Base-by-base conservation (phyloP, 2,329 filamentous ascomycete genomes). In the Coniochaeta sp. region DNA sequence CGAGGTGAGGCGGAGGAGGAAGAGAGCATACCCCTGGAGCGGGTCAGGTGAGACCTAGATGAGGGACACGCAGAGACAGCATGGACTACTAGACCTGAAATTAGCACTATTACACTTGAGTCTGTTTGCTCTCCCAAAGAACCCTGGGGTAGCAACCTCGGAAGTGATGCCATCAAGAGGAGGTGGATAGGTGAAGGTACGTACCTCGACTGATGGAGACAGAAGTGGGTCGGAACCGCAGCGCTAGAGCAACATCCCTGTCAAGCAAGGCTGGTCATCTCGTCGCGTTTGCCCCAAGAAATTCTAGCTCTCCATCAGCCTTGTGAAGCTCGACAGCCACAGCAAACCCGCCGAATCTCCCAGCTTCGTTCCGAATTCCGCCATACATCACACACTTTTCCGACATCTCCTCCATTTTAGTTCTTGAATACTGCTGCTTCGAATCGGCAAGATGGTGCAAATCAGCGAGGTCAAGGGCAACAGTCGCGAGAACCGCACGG, bases 391-490 rank as follows among this genome's bases (percentile, higher is more conserved):
- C 47, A 12, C 47, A 12, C 26, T 14, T 47, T 28, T 14, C 12
- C 2, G 1, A 17, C 10, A 52, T 22, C 4, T 17, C 42, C 9
- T 28, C n/a, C 24, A 30, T 24, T 52, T 22, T 22, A 28, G 22
- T n/a, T n/a, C n/a, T n/a, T n/a, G n/a, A n/a, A n/a, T n/a, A 6
- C 16, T 17, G 19, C 26, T 28, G 24, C 47, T 26, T 28, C 9
- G 28, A 28, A 57, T 22, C 34, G 72, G 68, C 73, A 81, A 71
- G 67, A 93, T 93, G 89, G 90, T 93, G 69, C 89, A 92, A 75
- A 92, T 95, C 77, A 96, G 90, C 80, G 92, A 96, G 79, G 90
- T 96, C 71, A 96, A 96, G 82, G 89, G 89, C 79, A 93, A 91
- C 78, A 87, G 88, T 79, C 92, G 95, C 80, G 93, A 97, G 76